Percentiles rank a stretch among this genome's conserved stretches.
phyloP scores from a whole-genome alignment of 2,329 filamentous ascomycete genomes.

The Ceratocystis colombiana region DNA sequence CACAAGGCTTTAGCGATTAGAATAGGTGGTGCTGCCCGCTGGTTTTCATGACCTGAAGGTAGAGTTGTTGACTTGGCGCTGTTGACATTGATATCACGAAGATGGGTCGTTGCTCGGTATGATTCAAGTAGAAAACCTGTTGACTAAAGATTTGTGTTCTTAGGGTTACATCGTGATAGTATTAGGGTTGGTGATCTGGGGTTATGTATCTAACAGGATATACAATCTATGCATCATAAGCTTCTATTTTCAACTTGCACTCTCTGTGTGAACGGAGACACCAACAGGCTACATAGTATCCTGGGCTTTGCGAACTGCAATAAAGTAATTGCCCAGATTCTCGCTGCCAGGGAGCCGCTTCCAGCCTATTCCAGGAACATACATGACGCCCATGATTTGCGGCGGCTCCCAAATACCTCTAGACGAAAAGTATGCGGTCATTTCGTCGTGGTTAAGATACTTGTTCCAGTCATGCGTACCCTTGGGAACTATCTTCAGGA shows the following conservation, averaged over 20 bases:
- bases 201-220: conserved; percentile 4
- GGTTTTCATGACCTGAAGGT: background rate
- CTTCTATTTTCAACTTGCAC: background rate
- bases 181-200: background rate
- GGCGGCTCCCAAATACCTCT: conserved; percentile 50
- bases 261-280: background rate
- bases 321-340: conserved; percentile 90
- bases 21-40: background rate
- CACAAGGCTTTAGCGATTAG: background rate
- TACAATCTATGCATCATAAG: background rate
- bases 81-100: background rate
- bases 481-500: conserved; percentile 75
- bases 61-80: background rate
- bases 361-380: conserved; percentile 86
- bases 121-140: background rate
- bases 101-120: background rate
- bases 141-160: background rate
- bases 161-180: background rate
- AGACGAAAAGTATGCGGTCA: conserved; percentile 47
- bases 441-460: conserved; percentile 80
- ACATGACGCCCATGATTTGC: conserved; percentile 69
- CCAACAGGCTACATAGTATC: background rate
- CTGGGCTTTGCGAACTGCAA: conserved; percentile 54
- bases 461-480: conserved; percentile 96
- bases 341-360: conserved; percentile 71